Evolutionary conservation across 2,329 filamentous ascomycete species (phyloP).

Genomic region (Alternaria infectoria): DNA sequence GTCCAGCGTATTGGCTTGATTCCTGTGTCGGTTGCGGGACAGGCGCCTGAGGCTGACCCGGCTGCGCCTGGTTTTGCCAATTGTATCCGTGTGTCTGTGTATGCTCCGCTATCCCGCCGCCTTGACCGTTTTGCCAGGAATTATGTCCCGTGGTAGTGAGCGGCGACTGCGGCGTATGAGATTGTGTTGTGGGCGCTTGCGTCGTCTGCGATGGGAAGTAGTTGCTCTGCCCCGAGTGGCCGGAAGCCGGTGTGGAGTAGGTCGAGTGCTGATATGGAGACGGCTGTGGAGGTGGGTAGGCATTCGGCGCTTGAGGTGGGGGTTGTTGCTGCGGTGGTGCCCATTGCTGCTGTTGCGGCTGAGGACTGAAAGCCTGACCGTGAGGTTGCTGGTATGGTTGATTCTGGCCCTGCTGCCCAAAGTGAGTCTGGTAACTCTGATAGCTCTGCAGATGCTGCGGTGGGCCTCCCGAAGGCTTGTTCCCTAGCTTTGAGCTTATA

Average conservation of each 20-base stretch:
- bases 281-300: constrained; percentile 31
- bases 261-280: constrained; percentile 33
- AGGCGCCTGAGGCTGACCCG: constrained; percentile 8
- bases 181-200: constrained; percentile 8
- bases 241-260: constrained; percentile 29
- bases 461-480: constrained; percentile 30
- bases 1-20: constrained; percentile 21
- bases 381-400: constrained; percentile 26
- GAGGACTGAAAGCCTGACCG: constrained; percentile 20
- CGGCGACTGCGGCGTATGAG: constrained; percentile 22
- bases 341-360: constrained; percentile 18
- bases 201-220: constrained; percentile 34
- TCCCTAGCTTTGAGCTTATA: constrained; percentile 42
- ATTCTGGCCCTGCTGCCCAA: constrained; percentile 24
- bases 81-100: constrained; percentile 18
- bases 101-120: constrained; percentile 8
- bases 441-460: constrained; percentile 41
- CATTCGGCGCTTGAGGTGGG: constrained; percentile 21
- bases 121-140: constrained; percentile 18
- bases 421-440: constrained; percentile 40
- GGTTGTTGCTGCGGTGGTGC: constrained; percentile 23
- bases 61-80: constrained; percentile 10
- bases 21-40: constrained; percentile 12
- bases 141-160: constrained; percentile 16
- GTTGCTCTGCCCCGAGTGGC: constrained; percentile 29